Percentiles rank a stretch among this genome's conserved stretches.
These are phyloP conservation scores for Pseudopithomyces maydicus DNA, from an alignment of 2,329 filamentous ascomycete genomes.

Conservation along the genomic window DNA sequence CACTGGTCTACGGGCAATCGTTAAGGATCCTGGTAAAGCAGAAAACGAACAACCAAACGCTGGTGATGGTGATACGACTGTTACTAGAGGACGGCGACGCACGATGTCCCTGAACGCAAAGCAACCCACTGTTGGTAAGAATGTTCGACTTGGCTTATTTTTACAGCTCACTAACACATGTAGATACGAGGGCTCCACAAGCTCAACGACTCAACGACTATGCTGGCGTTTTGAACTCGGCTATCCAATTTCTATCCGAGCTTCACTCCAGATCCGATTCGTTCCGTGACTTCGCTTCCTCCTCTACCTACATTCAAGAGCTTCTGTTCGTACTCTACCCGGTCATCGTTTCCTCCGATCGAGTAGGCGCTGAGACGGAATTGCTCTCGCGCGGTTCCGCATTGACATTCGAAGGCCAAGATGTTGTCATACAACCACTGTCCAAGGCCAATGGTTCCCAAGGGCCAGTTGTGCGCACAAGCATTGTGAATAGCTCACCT, in stretches of 20 bases:
- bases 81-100: slow-evolving; percentile 55
- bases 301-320: slow-evolving; percentile 80
- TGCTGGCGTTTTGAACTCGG: slow-evolving; percentile 71
- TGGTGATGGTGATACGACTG: slow-evolving; percentile 22
- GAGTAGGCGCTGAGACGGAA: slow-evolving; percentile 82
- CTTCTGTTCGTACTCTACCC: slow-evolving; percentile 84
- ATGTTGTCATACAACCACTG: slow-evolving; percentile 80
- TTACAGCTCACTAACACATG: slow-evolving; percentile 16
- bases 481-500: slow-evolving; percentile 56
- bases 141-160: not conserved
- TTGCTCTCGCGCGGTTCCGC: slow-evolving; percentile 81
- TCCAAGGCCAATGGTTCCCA: slow-evolving; percentile 62
- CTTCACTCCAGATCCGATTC: slow-evolving; percentile 75
- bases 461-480: slow-evolving; percentile 74
- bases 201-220: slow-evolving; percentile 57
- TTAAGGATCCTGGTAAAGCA: slow-evolving; percentile 31
- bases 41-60: slow-evolving; percentile 23
- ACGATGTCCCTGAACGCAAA: slow-evolving; percentile 72
- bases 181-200: slow-evolving; percentile 39
- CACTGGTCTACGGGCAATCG: slow-evolving; percentile 69
- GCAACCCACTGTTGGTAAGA: slow-evolving; percentile 46
- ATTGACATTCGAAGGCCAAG: slow-evolving; percentile 82
- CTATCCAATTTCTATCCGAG: slow-evolving; percentile 79
- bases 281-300: slow-evolving; percentile 82
- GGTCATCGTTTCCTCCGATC: slow-evolving; percentile 83